phyloP scores from a whole-genome alignment of 192 early-diverging fungal species.

The Chytriomyces sp. region DNA sequence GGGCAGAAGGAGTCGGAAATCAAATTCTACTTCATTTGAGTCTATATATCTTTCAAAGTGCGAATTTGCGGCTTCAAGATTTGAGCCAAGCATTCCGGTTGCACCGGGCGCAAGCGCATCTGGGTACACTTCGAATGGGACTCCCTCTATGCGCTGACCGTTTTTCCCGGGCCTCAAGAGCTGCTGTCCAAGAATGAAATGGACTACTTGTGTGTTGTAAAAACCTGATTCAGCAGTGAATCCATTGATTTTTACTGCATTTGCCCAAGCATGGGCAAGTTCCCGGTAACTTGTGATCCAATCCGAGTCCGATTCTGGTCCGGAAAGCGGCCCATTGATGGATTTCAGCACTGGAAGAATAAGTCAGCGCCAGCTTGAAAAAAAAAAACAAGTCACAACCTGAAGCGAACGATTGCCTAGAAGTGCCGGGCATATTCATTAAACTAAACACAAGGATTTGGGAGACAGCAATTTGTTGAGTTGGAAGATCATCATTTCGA shows the following conservation, averaged over 20 bases:
- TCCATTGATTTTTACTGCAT: neutral
- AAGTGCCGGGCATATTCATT: neutral
- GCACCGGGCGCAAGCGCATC: neutral
- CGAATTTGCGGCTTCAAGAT: neutral
- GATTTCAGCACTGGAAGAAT: neutral
- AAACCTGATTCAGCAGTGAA: neutral
- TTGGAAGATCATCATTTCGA: neutral
- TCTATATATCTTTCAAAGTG: neutral
- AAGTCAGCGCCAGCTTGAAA: neutral
- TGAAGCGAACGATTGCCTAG: neutral
- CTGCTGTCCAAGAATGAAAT: neutral
- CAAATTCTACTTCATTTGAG: constrained; percentile 1
- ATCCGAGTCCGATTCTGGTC: neutral
- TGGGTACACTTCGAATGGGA: neutral
- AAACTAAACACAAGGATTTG: neutral
- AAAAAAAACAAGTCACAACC: neutral
- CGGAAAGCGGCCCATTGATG: neutral
- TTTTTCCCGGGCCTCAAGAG: neutral
- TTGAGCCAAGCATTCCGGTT: neutral
- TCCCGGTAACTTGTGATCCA: neutral
- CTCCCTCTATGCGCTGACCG: neutral
- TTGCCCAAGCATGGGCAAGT: neutral
- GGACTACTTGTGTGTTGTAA: neutral
- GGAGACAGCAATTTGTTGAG: neutral
- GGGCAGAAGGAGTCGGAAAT: constrained; percentile 14